Base-by-base conservation (phyloP, 2,329 filamentous ascomycete species). In the Phoma sp. region DNA sequence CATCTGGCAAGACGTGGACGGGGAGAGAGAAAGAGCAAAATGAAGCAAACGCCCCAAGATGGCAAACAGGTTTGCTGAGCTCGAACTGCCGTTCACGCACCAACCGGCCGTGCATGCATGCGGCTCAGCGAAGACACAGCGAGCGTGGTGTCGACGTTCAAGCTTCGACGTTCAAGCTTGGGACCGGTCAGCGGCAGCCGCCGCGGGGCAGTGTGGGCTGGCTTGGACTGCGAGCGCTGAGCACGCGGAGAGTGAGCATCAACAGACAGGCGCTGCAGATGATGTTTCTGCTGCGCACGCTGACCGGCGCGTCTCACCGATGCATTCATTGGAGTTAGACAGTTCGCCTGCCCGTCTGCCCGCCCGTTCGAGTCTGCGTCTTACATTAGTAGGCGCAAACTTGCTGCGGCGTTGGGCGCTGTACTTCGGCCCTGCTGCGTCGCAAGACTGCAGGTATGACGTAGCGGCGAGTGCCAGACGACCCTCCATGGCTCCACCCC, bases 141-240 rank as follows among this genome's bases (percentile, higher is more conserved):
- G 6, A 17, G 17, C 17, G 17, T 17, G 17, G 17, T 17, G 17
- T 17, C 17, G 17, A 17, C 17, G 17, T 17, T 17, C 17, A 6
- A 6, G 22, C 4, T 24, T 6, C 22, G 6, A 24, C 22, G 22
- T 24, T 24, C 22, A 4, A 24, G 22, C 27, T 4, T 37, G 45
- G 45, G 45, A 55, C 45, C 45, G 52, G 52, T 50, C 52, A 55
- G 46, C 51, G 51, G 51, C 43, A 47, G 45, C 51, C 45, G 44
- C 45, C 35, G 45, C 25, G 51, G 36, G 41, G 41, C 41, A 36
- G 43, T 32, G 43, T 13, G 41, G 15, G 39, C 39, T 17, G 22
- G n/a, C 32, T 29, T 17, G 17, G 17, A 17, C 17, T 17, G 17
- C 17, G 32, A 15, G 38, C 46, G 22, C 29, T 21, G 38, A 36